phyloP scores from a whole-genome alignment of 331 rosid species.

The Arachis monticola region DNA sequence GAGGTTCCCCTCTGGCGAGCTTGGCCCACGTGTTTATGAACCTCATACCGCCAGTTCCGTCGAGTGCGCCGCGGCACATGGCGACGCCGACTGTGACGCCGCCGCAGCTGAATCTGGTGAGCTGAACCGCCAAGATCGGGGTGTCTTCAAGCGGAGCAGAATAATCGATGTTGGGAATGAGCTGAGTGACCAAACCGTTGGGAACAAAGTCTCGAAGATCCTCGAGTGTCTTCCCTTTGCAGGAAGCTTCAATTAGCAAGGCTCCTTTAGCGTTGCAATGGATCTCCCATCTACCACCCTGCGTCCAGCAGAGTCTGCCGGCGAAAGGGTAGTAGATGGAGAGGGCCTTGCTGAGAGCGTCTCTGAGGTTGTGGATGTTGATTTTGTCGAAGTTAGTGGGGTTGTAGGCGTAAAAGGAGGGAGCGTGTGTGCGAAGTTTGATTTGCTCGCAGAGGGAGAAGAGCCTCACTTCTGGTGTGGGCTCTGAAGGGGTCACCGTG shows the following conservation, averaged over 20 bases:
- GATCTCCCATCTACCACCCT: no score
- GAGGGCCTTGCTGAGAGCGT: no score
- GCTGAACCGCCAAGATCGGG: constrained; percentile 40
- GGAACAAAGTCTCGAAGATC: constrained; percentile 50
- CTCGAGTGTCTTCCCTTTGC: neutral
- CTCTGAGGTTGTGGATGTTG: neutral
- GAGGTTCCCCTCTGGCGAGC: constrained; percentile 34
- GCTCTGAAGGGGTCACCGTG: constrained; percentile 33
- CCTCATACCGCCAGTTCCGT: constrained; percentile 31
- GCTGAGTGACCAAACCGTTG: constrained; percentile 24
- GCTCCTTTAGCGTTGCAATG: no score
- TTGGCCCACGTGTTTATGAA: constrained; percentile 48
- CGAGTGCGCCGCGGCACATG: constrained; percentile 23
- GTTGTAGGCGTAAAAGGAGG: constrained; percentile 42
- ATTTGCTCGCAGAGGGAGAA: constrained; percentile 48
- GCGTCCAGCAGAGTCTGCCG: no score
- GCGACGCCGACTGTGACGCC: constrained; percentile 36
- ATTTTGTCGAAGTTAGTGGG: no score
- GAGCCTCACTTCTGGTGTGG: constrained; percentile 29
- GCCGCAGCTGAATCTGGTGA: constrained; percentile 42
- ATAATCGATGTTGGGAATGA: constrained; percentile 42
- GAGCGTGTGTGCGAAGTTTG: constrained; percentile 51
- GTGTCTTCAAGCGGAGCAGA: constrained; percentile 30
- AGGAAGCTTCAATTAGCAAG: no score
- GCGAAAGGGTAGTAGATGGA: no score